phyloP scores from a whole-genome alignment of 192 early-diverging fungal species.

The Backusella liffmaniae region DNA sequence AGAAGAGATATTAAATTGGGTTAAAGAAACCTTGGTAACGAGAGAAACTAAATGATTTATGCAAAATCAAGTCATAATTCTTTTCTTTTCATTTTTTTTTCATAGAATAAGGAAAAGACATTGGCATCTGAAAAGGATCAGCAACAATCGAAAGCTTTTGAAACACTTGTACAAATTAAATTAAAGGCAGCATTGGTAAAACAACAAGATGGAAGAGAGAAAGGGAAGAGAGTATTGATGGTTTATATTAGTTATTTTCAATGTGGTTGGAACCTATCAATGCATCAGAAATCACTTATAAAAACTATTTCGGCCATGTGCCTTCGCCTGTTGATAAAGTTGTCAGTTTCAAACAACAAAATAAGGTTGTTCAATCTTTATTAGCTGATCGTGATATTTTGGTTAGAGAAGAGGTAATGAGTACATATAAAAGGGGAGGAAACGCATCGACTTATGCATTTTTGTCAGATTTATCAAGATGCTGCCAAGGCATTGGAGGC shows the following conservation, averaged over 20 bases:
- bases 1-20: conserved; percentile 48
- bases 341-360: conserved; percentile 30
- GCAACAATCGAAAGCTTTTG: conserved; percentile 49
- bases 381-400: conserved; percentile 60
- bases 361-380: conserved; percentile 43
- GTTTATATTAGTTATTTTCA: conserved; percentile 33
- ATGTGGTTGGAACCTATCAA: conserved; percentile 44
- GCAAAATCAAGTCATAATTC: not conserved
- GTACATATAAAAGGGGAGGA: not conserved
- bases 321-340: conserved; percentile 35
- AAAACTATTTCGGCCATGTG: conserved; percentile 37
- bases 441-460: not conserved
- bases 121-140: conserved; percentile 15
- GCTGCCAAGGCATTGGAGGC: conserved; percentile 50
- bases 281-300: conserved; percentile 16
- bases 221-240: not conserved
- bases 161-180: conserved; percentile 48
- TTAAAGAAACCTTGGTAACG: conserved; percentile 42
- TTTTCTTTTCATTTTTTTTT: not conserved
- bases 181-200: conserved; percentile 56
- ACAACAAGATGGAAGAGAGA: not conserved
- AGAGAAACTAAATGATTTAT: not conserved
- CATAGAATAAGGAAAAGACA: conserved; percentile 13
- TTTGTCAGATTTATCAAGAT: conserved; percentile 52
- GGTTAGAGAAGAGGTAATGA: conserved; percentile 48